These are phyloP conservation scores for Alternaria triticimaculans DNA, from an alignment of 2,329 filamentous ascomycete genomes.

Conservation along the genomic window DNA sequence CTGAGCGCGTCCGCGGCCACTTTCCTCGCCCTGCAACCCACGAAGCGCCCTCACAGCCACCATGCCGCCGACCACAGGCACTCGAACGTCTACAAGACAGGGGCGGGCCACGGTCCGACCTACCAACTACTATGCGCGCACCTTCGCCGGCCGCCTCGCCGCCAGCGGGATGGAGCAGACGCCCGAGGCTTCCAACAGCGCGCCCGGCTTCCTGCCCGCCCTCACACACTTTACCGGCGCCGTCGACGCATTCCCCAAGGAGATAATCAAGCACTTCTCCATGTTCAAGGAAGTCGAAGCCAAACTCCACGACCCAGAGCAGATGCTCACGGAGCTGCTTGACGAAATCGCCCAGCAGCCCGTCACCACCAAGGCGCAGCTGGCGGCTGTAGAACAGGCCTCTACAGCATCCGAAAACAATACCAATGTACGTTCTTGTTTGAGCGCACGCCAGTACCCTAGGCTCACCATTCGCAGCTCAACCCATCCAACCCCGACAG, in stretches of 20 bases:
- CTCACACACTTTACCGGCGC: constrained; percentile 85
- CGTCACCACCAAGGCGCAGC: constrained; percentile 48
- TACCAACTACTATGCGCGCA: constrained; percentile 60
- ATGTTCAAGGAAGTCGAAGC: constrained; percentile 97
- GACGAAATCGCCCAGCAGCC: constrained; percentile 62
- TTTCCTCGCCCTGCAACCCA: constrained; percentile 21
- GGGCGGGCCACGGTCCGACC: constrained; percentile 56
- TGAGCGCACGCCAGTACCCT: constrained; percentile 22
- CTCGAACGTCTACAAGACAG: constrained; percentile 53
- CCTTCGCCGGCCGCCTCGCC: constrained; percentile 50
- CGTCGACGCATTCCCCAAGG: constrained; percentile 89
- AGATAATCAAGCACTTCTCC: constrained; percentile 94
- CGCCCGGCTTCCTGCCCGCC: constrained; percentile 67
- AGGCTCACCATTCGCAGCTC: constrained; percentile 34
- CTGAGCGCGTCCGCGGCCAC: constrained; percentile 30
- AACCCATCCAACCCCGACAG: constrained; percentile 33
- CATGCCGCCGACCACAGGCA: constrained; percentile 47
- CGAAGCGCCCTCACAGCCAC: constrained; percentile 26
- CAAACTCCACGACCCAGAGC: constrained; percentile 89
- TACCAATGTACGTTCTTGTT: constrained; percentile 49
- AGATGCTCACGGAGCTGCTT: constrained; percentile 78
- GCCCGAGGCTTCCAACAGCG: constrained; percentile 44
- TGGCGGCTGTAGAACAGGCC: constrained; percentile 32
- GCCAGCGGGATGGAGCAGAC: constrained; percentile 48
- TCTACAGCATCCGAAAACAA: constrained; percentile 48